Conservation (phyloP, 129 eudicot genomes). For the Gnaphalium uliginosum region DNA sequence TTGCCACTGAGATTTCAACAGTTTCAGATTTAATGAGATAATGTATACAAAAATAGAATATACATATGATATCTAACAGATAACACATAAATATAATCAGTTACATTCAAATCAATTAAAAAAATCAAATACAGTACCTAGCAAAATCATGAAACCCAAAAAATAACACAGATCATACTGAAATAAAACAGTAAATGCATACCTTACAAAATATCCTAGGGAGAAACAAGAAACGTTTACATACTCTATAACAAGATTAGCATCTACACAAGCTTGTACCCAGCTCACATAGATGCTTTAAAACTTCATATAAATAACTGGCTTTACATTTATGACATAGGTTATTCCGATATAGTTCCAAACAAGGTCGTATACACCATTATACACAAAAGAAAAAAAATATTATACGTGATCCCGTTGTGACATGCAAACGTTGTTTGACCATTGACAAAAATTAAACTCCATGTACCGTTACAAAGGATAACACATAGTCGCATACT, state of each 20-base stretch:
- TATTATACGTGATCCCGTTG: background rate
- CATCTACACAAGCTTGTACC: slow-evolving; percentile 10
- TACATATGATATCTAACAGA: slow-evolving; percentile 3
- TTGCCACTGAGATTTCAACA: background rate
- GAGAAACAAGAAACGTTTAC: slow-evolving; percentile 45
- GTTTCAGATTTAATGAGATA: background rate
- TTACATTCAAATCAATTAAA: background rate
- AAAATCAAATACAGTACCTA: background rate
- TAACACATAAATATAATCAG: background rate
- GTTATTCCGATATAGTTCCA: background rate
- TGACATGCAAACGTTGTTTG: background rate
- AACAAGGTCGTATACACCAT: background rate
- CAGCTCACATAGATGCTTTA: slow-evolving; percentile 1
- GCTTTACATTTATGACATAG: too few species aligned
- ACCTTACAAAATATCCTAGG: slow-evolving; percentile 56
- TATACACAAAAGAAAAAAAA: background rate
- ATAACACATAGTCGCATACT: background rate
- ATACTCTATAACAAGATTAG: background rate
- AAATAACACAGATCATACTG: background rate
- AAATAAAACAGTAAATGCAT: background rate
- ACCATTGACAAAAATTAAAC: background rate
- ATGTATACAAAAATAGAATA: background rate
- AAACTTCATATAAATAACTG: background rate
- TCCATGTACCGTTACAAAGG: slow-evolving; percentile 2
- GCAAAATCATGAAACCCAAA: background rate